phyloP scores from a whole-genome alignment of 129 eudicot genomes.

The Arctium minus region DNA sequence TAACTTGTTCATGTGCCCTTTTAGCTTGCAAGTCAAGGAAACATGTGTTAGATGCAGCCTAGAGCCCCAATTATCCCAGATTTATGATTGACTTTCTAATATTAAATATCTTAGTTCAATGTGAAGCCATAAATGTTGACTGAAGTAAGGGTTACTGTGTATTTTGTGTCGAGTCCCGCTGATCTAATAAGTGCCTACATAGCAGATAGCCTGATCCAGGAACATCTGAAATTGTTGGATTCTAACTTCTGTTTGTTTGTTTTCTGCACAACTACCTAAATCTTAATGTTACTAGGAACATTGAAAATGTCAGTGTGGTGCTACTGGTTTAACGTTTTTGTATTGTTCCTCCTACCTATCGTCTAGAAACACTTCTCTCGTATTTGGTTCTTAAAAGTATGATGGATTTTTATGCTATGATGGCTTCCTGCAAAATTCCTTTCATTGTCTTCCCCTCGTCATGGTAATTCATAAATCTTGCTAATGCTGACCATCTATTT shows the following conservation, averaged over 20 bases:
- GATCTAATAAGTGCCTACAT: not conserved
- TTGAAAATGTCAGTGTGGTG: not conserved
- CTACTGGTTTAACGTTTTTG: not conserved
- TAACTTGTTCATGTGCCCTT: not conserved
- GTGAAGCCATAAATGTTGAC: not conserved
- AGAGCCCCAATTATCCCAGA: not conserved
- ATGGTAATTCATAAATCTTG: not conserved
- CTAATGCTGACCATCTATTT: constrained; percentile 27
- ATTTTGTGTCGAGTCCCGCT: not conserved
- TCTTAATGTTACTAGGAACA: not conserved
- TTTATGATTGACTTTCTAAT: not conserved
- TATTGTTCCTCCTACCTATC: not conserved
- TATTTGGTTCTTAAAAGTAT: not conserved
- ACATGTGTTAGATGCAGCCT: not conserved
- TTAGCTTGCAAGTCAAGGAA: not conserved
- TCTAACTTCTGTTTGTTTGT: not conserved
- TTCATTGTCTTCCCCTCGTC: not conserved
- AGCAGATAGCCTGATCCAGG: not conserved
- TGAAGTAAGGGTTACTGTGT: not conserved
- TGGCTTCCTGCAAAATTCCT: not conserved
- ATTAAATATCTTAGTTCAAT: not conserved
- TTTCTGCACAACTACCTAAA: not conserved
- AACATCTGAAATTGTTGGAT: not conserved
- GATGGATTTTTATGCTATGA: constrained; percentile 6
- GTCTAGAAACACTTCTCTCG: not conserved